Evolutionary conservation across 2,329 filamentous ascomycete species (phyloP).

Genomic region (Cordyceps javanica): DNA sequence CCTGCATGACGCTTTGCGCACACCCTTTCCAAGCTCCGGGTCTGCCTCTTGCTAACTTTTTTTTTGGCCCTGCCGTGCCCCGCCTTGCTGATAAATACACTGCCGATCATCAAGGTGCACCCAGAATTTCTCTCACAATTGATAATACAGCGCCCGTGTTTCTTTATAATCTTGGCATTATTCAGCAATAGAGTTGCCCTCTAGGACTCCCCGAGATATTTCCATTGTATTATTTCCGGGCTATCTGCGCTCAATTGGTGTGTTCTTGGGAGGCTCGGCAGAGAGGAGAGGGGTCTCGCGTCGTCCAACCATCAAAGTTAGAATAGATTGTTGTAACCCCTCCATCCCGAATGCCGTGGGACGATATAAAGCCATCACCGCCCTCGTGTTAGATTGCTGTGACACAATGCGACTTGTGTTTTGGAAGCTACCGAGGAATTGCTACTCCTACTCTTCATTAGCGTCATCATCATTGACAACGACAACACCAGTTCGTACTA

Average conservation of each 20-base stretch:
- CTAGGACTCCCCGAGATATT: neutral
- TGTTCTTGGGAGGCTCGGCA: too few species aligned
- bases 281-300: neutral
- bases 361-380: neutral
- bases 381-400: neutral
- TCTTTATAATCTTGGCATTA: neutral
- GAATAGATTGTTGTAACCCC: neutral
- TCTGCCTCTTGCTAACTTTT: neutral
- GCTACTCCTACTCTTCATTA: neutral
- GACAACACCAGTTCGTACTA: neutral
- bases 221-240: neutral
- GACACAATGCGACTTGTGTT: neutral
- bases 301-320: neutral
- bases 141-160: neutral
- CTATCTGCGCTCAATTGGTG: neutral
- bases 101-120: neutral
- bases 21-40: neutral
- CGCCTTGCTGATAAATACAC: constrained; percentile 11
- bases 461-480: neutral
- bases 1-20: neutral
- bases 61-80: neutral
- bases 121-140: neutral
- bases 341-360: neutral
- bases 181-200: neutral
- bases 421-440: neutral